phyloP scores from a whole-genome alignment of 768 basidiomycete species.

The Lanmaoa pseudosensibilis region DNA sequence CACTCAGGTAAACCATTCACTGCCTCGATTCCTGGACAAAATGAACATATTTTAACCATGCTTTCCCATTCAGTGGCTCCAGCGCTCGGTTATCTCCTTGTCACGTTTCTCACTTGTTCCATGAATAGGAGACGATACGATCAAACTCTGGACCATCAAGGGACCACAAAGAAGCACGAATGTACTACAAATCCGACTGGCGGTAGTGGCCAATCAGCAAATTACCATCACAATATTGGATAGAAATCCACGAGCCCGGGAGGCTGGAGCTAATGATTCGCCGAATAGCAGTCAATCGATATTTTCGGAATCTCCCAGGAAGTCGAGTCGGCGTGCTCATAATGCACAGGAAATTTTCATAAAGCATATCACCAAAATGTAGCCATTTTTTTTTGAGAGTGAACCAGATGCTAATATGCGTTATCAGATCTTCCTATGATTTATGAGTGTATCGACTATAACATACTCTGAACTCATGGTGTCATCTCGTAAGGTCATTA shows the following conservation, averaged over 20 bases:
- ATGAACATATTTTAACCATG: neutral
- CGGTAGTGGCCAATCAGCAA: neutral
- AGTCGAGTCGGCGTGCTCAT: neutral
- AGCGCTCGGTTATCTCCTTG: conserved; percentile 1
- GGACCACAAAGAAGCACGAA: neutral
- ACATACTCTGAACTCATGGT: neutral
- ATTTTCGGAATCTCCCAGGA: neutral
- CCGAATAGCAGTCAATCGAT: neutral
- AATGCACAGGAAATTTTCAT: too few relatives aligned
- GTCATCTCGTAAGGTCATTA: neutral
- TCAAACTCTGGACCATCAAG: neutral
- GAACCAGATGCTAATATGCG: too few relatives aligned
- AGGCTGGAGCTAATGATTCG: neutral
- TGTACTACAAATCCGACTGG: neutral
- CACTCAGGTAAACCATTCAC: neutral
- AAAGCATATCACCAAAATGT: too few relatives aligned
- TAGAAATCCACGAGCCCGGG: too few relatives aligned
- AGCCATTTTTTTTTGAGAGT: too few relatives aligned
- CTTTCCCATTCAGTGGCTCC: neutral
- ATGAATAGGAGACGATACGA: too few relatives aligned
- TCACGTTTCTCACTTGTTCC: neutral
- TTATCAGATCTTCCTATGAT: too few relatives aligned
- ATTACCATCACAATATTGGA: neutral
- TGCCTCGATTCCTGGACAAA: neutral
- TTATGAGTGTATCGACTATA: too few relatives aligned